Evolutionary conservation across 441 rosid species (phyloP).

Genomic region (Isatis lusitanica): DNA sequence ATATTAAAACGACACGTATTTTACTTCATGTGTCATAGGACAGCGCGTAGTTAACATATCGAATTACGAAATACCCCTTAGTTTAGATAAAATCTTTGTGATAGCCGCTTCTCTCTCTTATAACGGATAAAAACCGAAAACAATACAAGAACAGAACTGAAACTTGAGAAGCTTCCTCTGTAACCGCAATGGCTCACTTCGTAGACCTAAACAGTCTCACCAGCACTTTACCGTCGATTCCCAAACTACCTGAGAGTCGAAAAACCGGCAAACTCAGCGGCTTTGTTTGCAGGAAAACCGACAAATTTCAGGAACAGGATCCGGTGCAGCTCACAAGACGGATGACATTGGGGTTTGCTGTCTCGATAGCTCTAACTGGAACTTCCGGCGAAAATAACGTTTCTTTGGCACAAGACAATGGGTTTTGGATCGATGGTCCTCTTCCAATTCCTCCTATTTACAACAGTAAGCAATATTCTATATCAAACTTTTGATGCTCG

Average conservation of each 20-base stretch:
- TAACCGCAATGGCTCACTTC: slow-evolving; percentile 29
- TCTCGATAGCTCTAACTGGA: slow-evolving; percentile 48
- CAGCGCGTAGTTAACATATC: neutral
- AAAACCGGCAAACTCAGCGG: neutral
- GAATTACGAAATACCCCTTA: slow-evolving; percentile 19
- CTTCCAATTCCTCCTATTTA: slow-evolving; percentile 59
- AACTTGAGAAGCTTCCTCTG: neutral
- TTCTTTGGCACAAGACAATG: slow-evolving; percentile 69
- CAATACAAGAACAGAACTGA: neutral
- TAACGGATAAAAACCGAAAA: slow-evolving; percentile 22
- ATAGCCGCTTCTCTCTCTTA: slow-evolving; percentile 16
- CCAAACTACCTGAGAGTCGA: neutral
- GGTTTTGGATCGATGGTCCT: slow-evolving; percentile 70
- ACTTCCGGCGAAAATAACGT: slow-evolving; percentile 30
- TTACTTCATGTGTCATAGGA: neutral
- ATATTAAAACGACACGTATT: slow-evolving; percentile 5
- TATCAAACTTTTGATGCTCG: neutral
- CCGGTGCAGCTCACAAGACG: slow-evolving; percentile 57
- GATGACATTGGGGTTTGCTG: slow-evolving; percentile 53
- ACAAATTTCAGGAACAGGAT: slow-evolving; percentile 37
- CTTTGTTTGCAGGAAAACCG: slow-evolving; percentile 28
- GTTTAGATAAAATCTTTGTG: slow-evolving; percentile 34
- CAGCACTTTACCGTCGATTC: neutral
- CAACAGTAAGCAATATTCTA: slow-evolving; percentile 58
- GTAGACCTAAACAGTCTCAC: slow-evolving; percentile 33